Evolutionary conservation across 2,329 filamentous ascomycete species (phyloP), one percentile per base, ranked within the genome.

Genomic region (Daldinia sp.): DNA sequence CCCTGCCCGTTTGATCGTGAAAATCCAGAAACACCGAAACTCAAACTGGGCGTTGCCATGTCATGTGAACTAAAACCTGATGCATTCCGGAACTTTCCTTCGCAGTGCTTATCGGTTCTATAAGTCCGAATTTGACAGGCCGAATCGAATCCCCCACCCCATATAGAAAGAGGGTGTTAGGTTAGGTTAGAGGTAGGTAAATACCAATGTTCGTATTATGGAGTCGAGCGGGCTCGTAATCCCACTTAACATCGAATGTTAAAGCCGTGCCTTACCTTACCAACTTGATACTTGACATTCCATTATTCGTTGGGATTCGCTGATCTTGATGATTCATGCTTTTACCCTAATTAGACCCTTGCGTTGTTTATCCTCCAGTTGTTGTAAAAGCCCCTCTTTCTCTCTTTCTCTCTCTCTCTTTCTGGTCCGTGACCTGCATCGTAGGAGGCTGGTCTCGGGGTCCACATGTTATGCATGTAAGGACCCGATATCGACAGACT

Each of bases 1-100:
- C 44, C 9, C 37, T 48, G 15, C 41, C 37, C 51, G 48, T 58
- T 20, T 7, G 1, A 58, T 59, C 20, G 33, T 30, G 18, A 54
- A 9, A 26, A 23, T 1, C 12, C 23, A 26, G 20, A 30, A 51
- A 50, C 6, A 44, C 61, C 57, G 57, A 65, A 68, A 68, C 57
- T 63, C 51, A 58, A 61, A 65, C 18, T 13, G 18, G 18, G 20
- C 33, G 41, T 35, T 26, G 6, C 18, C 42, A 56, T 30, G 26
- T 46, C 15, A 50, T 35, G 37, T 44, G 35, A 67, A 33, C 50
- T 42, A 57, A 46, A 48, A 13, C 20, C 10, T 35, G 37, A 63
- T 56, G 56, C 56, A 64, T 53, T 37, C 33, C 35, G 10, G 55
- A 53, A 61, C 51, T 33, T 57, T 60, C 48, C 20, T 50, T 57